Base-by-base conservation (phyloP, 2,329 filamentous ascomycete species). In the Phoma herbarum region DNA sequence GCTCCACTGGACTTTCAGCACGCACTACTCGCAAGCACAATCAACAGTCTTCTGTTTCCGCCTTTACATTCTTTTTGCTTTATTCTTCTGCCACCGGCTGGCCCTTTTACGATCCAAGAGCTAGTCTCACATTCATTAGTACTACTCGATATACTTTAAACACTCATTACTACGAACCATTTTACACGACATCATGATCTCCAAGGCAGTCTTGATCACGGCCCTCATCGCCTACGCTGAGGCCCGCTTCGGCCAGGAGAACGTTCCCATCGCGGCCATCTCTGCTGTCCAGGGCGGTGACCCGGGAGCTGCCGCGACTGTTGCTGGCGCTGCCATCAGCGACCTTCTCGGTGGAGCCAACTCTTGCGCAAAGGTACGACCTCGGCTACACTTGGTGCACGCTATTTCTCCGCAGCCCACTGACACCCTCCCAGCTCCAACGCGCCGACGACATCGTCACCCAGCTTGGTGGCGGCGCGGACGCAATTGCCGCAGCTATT, bases 361-460 rank as follows among this genome's bases (percentile, higher is more conserved):
- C 75, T 85, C 89, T 33, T 91, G 89, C 67, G 86, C 79, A 62
- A 90, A 88, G 79, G 82, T 84, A 75, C 60, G 58, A 23, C 7
- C n/a, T n/a, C 18, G 5, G 16, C 23, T 28, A 6, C 23, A 14
- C 31, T n/a, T 20, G 4, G 9, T n/a, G 6, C 22, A n/a, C 8
- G 14, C 23, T n/a, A n/a, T 14, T 22, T 5, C 8, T 26, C 6
- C n/a, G 18, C 6, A 39, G 10, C 7, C 4, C 31, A 47, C 66
- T 68, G 70, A 76, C 67, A 69, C 18, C 7, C 26, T 14, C 33
- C 47, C 55, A 86, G 83, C 86, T 90, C 65, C 76, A 77, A 22
- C 85, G 87, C 44, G 88, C 87, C 62, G 88, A 90, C 70, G 72
- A 86, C 68, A 88, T 91, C 70, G 82, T 90, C 61, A 69, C 81